Conservation (phyloP, 2,329 filamentous ascomycete species). For the Cladosporium austrohemisphaericum region DNA sequence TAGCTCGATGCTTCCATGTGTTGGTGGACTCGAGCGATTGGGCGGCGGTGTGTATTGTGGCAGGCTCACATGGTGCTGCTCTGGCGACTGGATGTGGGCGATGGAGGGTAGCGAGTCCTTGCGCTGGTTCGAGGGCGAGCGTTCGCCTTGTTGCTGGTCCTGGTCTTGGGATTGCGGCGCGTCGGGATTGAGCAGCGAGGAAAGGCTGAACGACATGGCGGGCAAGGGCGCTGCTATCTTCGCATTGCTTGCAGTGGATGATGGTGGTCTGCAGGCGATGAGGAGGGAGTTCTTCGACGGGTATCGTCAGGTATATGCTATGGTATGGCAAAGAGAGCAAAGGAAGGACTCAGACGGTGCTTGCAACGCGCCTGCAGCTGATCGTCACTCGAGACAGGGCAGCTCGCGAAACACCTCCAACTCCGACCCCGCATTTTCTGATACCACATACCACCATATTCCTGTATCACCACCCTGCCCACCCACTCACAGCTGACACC, state of each 20-base stretch:
- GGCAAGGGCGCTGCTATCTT: conserved; percentile 14
- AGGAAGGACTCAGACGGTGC: no score
- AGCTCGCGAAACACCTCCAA: no score
- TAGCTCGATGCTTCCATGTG: no score
- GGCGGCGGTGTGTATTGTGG: conserved; percentile 13
- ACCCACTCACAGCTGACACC: not conserved
- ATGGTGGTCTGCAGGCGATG: no score
- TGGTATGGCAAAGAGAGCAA: no score
- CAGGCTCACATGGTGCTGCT: conserved; percentile 17
- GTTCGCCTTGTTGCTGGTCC: conserved; percentile 1
- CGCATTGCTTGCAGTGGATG: conserved; percentile 16
- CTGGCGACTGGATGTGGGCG: conserved; percentile 20
- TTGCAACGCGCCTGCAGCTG: no score
- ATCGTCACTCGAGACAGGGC: no score
- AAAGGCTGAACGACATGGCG: conserved; percentile 29
- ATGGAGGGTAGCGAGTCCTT: conserved; percentile 22
- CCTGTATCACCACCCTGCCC: not conserved
- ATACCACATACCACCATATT: no score
- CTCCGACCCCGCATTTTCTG: no score
- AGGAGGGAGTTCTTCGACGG: no score
- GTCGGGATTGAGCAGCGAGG: conserved; percentile 37
- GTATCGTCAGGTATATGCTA: no score
- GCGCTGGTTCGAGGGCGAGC: conserved; percentile 19
- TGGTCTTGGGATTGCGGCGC: conserved; percentile 8
- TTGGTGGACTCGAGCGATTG: conserved; percentile 4